phyloP scores from a whole-genome alignment of 2,329 filamentous ascomycete genomes.

The Pseudogymnoascus sp. region DNA sequence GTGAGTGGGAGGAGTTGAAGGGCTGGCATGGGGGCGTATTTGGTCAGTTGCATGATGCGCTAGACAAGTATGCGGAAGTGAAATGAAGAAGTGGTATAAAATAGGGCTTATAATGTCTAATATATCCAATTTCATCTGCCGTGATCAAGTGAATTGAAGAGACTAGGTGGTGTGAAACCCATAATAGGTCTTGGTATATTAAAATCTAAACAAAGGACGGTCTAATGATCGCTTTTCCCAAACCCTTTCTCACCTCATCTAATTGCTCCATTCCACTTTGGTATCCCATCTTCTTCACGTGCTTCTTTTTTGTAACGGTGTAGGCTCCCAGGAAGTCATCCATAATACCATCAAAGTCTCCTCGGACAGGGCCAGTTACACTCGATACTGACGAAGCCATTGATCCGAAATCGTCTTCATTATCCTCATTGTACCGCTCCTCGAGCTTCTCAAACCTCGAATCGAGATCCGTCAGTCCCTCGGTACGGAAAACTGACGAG shows the following conservation, averaged over 20 bases:
- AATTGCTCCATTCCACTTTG: conserved; percentile 79
- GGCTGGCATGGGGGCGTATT: conserved; percentile 15
- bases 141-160: not conserved
- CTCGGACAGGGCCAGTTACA: conserved; percentile 58
- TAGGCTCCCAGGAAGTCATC: conserved; percentile 83
- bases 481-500: conserved; percentile 77
- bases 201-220: conserved; percentile 10
- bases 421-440: conserved; percentile 63
- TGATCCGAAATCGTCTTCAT: conserved; percentile 54
- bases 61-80: conserved; percentile 12
- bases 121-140: not conserved
- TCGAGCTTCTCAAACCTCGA: conserved; percentile 87
- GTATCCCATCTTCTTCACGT: conserved; percentile 71
- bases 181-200: not conserved
- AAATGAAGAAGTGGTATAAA: not conserved
- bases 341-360: conserved; percentile 82
- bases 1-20: conserved; percentile 13
- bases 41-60: conserved; percentile 13
- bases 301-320: conserved; percentile 62
- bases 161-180: not conserved
- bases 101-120: not conserved
- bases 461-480: conserved; percentile 77
- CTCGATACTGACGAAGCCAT: conserved; percentile 59
- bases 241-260: conserved; percentile 74
- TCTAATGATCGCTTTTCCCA: conserved; percentile 65